Evolutionary conservation across 768 basidiomycete species (phyloP).

Genomic region (Lactifluus rugatus): DNA sequence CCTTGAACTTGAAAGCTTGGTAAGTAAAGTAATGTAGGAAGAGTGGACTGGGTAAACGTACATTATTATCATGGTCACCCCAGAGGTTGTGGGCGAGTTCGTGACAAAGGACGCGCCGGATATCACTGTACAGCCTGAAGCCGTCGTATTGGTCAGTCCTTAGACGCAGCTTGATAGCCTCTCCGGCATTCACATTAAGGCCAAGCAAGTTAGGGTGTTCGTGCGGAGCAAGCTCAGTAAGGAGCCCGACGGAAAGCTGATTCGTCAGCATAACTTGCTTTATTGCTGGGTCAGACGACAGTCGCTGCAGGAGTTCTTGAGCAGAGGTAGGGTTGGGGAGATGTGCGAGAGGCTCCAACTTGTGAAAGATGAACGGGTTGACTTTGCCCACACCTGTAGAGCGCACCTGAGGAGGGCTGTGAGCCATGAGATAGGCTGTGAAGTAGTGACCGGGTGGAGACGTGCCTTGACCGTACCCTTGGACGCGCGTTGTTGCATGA

Average conservation of each 20-base stretch:
- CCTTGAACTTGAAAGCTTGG: constrained; percentile 50
- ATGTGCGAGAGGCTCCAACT: constrained; percentile 49
- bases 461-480: constrained; percentile 51
- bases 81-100: constrained; percentile 70
- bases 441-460: not conserved
- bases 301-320: constrained; percentile 40
- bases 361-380: constrained; percentile 50
- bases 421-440: not conserved
- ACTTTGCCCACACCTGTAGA: constrained; percentile 38
- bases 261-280: constrained; percentile 62
- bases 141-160: constrained; percentile 66
- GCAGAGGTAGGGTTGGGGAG: constrained; percentile 57
- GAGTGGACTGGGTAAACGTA: constrained; percentile 28
- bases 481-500: constrained; percentile 48
- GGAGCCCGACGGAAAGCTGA: constrained; percentile 52
- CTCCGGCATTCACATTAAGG: constrained; percentile 52
- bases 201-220: constrained; percentile 63
- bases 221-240: constrained; percentile 73
- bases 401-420: constrained; percentile 36
- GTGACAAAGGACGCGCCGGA: constrained; percentile 63
- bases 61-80: constrained; percentile 64
- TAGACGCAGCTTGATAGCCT: constrained; percentile 56
- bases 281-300: constrained; percentile 65
- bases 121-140: constrained; percentile 54
- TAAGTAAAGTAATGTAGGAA: not conserved